A percentile compares a stretch with the other conserved stretches of the same genome.
phyloP scores from a whole-genome alignment of 768 basidiomycete species.

The Hemileccinum rubropunctum region DNA sequence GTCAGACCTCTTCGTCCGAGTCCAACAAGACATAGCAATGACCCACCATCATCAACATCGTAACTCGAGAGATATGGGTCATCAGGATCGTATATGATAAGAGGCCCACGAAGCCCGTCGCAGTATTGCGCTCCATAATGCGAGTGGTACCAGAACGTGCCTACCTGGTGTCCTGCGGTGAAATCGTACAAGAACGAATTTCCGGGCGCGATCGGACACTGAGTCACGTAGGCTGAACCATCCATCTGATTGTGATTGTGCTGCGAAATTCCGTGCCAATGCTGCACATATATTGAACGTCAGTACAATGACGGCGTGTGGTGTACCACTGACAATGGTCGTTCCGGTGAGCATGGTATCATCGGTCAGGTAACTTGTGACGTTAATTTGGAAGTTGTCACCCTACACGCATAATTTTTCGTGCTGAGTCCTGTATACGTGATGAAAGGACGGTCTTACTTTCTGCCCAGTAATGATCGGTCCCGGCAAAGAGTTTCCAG shows the following conservation, averaged over 20 bases:
- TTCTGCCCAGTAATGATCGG: slow-evolving; percentile 39
- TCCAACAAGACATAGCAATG: not conserved
- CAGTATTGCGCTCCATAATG: not conserved
- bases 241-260: slow-evolving; percentile 5
- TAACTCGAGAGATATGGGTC: slow-evolving; percentile 10
- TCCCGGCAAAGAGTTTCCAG: slow-evolving; percentile 39
- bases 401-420: slow-evolving; percentile 2
- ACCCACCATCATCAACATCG: slow-evolving; percentile 23
- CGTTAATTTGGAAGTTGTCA: slow-evolving; percentile 17
- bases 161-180: slow-evolving; percentile 19
- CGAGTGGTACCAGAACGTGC: too few relatives aligned
- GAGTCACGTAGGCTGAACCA: slow-evolving; percentile 31
- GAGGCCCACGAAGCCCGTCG: slow-evolving; percentile 45
- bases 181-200: slow-evolving; percentile 39
- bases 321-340: slow-evolving; percentile 10
- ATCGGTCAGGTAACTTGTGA: slow-evolving; percentile 17
- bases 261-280: slow-evolving; percentile 26
- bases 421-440: not conserved
- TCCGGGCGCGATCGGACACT: slow-evolving; percentile 34
- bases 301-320: not conserved
- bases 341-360: slow-evolving; percentile 18
- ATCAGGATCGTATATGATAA: slow-evolving; percentile 41
- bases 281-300: slow-evolving; percentile 12
- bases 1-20: not conserved
- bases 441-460: slow-evolving; percentile 8